Conservation (phyloP, 768 basidiomycete species). For the Chiua virens region DNA sequence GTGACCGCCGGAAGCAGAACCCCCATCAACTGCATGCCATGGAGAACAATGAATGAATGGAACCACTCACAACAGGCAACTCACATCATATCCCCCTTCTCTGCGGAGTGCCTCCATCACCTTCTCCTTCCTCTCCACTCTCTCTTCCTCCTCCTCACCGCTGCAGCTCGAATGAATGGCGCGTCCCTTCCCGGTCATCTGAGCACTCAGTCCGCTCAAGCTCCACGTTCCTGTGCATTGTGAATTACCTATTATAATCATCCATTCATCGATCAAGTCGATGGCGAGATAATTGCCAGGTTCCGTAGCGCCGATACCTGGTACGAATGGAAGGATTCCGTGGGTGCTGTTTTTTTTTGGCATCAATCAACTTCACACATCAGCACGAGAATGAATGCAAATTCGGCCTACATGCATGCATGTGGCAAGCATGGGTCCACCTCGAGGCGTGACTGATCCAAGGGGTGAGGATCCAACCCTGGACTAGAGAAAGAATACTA, state of each 20-base stretch:
- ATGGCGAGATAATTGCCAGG: slow-evolving; percentile 14
- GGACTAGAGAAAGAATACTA: slow-evolving; percentile 9
- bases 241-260: slow-evolving; percentile 17
- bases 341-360: slow-evolving; percentile 18
- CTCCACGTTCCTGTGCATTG: slow-evolving; percentile 31
- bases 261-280: slow-evolving; percentile 16
- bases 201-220: slow-evolving; percentile 23
- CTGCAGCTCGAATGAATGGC: slow-evolving; percentile 19
- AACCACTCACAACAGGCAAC: slow-evolving; percentile 12
- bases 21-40: slow-evolving; percentile 19
- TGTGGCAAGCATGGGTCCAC: slow-evolving; percentile 34
- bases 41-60: slow-evolving; percentile 24
- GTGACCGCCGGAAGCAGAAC: slow-evolving; percentile 26
- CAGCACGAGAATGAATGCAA: slow-evolving; percentile 30
- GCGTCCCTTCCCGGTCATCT: slow-evolving; percentile 12
- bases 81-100: slow-evolving; percentile 10
- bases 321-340: slow-evolving; percentile 21
- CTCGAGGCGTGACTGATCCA: slow-evolving; percentile 37
- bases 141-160: slow-evolving; percentile 6
- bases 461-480: slow-evolving; percentile 32
- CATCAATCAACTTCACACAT: slow-evolving; percentile 20
- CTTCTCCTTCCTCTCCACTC: slow-evolving; percentile 5
- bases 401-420: slow-evolving; percentile 28
- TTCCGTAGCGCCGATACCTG: slow-evolving; percentile 20
- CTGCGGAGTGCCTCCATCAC: slow-evolving; percentile 10